Evolutionary conservation across 139 green algal species (phyloP).

Genomic region (Astrephomene gubernaculifera): DNA sequence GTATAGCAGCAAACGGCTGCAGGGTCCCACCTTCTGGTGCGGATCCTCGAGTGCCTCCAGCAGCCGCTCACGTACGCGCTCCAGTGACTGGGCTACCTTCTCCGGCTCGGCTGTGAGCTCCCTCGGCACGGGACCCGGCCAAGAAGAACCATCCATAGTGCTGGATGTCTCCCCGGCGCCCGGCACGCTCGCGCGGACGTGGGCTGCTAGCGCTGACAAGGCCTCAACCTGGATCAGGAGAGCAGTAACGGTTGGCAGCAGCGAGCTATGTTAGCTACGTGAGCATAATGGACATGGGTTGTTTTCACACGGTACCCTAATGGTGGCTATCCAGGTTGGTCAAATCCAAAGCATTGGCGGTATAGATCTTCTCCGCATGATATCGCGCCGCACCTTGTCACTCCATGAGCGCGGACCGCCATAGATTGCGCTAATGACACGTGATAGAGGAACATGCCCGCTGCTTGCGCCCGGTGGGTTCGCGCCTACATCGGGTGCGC

Average conservation of each 20-base stretch:
- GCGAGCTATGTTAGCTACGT: too few relatives aligned
- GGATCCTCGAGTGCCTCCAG: constrained; percentile 54
- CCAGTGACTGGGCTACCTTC: constrained; percentile 21
- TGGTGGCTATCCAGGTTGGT: too few relatives aligned
- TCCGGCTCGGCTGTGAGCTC: constrained; percentile 19
- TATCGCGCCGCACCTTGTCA: constrained; percentile 22
- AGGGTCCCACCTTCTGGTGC: constrained; percentile 70
- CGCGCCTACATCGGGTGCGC: background rate
- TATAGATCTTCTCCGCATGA: background rate
- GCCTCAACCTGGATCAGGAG: background rate
- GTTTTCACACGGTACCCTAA: too few relatives aligned
- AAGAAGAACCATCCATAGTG: too few relatives aligned
- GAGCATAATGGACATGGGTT: background rate
- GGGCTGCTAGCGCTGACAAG: background rate
- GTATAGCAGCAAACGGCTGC: too few relatives aligned
- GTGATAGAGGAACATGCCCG: constrained; percentile 13
- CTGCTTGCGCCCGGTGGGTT: background rate
- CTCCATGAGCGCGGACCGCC: constrained; percentile 12
- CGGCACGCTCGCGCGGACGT: constrained; percentile 28
- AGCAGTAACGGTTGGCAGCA: background rate
- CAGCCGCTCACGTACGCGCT: constrained; percentile 62
- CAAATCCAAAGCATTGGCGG: too few relatives aligned
- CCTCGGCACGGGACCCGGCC: background rate
- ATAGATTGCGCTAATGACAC: background rate
- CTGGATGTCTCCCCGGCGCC: background rate